Percentiles rank a stretch among this genome's conserved stretches.
These are phyloP conservation scores for Capsicum pubescens DNA, from an alignment of 257 asterid genomes.

Conservation along the genomic window DNA sequence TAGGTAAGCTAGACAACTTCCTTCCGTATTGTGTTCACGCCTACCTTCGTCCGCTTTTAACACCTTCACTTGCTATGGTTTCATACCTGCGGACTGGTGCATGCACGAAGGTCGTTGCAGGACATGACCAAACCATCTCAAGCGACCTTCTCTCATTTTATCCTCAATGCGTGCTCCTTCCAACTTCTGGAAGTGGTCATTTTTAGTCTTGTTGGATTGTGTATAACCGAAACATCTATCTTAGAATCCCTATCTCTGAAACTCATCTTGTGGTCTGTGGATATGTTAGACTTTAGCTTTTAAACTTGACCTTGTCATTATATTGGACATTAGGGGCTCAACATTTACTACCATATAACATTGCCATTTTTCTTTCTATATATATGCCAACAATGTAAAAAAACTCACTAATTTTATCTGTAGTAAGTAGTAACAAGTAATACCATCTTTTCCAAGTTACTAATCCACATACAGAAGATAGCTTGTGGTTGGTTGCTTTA, in stretches of 20 bases:
- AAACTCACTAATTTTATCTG: background rate
- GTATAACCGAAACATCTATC: background rate
- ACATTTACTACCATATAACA: background rate
- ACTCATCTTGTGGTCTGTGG: background rate
- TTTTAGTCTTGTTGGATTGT: background rate
- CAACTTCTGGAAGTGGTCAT: background rate
- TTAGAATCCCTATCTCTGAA: background rate
- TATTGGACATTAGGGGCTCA: background rate
- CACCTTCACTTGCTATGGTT: background rate
- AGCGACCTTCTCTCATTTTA: background rate
- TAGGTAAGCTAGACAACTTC: background rate
- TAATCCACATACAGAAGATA: background rate
- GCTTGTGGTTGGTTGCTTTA: background rate
- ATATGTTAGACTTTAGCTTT: background rate
- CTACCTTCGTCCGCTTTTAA: background rate
- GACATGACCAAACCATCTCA: background rate
- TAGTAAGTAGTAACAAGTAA: background rate
- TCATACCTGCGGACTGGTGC: background rate
- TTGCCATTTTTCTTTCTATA: background rate
- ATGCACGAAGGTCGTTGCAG: background rate
- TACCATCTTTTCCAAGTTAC: background rate
- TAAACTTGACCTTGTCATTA: background rate
- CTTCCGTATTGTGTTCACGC: background rate
- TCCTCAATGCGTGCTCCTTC: background rate
- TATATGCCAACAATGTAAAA: background rate